Conservation (phyloP, 2,329 filamentous ascomycete genomes). For the Leptosphaerulina australis region DNA sequence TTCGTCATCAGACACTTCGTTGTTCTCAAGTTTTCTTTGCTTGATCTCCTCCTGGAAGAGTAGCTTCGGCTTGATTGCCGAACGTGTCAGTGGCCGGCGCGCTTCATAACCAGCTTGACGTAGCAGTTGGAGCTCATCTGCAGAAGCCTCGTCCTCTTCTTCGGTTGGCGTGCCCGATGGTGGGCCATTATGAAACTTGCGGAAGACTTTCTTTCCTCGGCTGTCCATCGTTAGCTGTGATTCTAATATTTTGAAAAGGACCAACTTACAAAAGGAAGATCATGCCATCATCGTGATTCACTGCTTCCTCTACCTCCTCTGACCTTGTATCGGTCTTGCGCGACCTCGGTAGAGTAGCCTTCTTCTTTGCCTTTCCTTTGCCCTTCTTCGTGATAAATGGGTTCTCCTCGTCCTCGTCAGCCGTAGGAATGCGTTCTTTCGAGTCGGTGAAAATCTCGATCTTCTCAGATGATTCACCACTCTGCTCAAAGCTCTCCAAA, state of each 20-base stretch:
- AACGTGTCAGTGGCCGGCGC: slow-evolving; percentile 65
- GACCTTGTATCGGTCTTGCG: slow-evolving; percentile 62
- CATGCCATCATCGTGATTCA: slow-evolving; percentile 71
- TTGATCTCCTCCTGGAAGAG: slow-evolving; percentile 67
- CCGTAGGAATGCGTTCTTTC: slow-evolving; percentile 73
- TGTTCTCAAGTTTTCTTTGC: slow-evolving; percentile 50
- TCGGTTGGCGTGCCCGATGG: slow-evolving; percentile 44
- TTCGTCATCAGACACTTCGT: slow-evolving; percentile 60
- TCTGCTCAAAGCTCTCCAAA: slow-evolving; percentile 50
- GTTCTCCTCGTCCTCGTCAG: slow-evolving; percentile 70
- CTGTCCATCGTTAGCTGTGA: background rate
- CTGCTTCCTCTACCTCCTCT: slow-evolving; percentile 66
- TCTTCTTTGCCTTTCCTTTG: slow-evolving; percentile 47
- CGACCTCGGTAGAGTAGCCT: slow-evolving; percentile 55
- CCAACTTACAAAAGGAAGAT: slow-evolving; percentile 76
- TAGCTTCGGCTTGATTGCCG: slow-evolving; percentile 73
- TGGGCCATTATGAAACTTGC: slow-evolving; percentile 63
- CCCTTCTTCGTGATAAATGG: slow-evolving; percentile 68
- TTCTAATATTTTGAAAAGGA: background rate
- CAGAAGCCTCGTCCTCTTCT: slow-evolving; percentile 37
- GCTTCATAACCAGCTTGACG: slow-evolving; percentile 47
- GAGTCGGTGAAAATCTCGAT: slow-evolving; percentile 80
- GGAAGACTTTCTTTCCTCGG: slow-evolving; percentile 80
- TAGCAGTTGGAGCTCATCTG: slow-evolving; percentile 49
- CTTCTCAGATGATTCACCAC: slow-evolving; percentile 60